A percentile compares a stretch with the other conserved stretches of the same genome.
These are phyloP conservation scores for Rubroboletus pulcherrimus DNA, from an alignment of 768 basidiomycete species.

Conservation along the genomic window DNA sequence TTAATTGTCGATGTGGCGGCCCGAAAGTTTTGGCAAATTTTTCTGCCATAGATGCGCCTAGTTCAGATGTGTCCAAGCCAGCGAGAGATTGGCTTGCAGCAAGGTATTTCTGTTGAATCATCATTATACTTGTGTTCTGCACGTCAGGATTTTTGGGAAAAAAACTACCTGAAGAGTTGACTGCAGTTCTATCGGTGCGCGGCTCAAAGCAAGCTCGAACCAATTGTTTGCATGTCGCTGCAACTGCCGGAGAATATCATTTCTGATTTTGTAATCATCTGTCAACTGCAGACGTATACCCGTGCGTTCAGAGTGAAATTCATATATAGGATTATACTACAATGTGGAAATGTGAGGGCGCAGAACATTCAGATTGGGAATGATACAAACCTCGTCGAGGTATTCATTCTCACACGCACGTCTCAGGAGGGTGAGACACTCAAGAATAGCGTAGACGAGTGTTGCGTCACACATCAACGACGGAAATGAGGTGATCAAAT, in stretches of 20 bases:
- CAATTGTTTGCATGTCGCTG: slow-evolving; percentile 73
- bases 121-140: not conserved
- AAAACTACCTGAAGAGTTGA: slow-evolving; percentile 78
- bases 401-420: slow-evolving; percentile 89
- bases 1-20: slow-evolving; percentile 67
- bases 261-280: slow-evolving; percentile 81
- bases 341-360: not conserved
- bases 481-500: slow-evolving; percentile 86
- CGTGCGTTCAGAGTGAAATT: slow-evolving; percentile 75
- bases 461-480: slow-evolving; percentile 89
- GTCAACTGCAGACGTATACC: slow-evolving; percentile 75
- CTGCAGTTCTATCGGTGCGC: slow-evolving; percentile 90
- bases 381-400: slow-evolving; percentile 69
- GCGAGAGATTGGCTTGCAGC: slow-evolving; percentile 66
- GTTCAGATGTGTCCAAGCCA: slow-evolving; percentile 74
- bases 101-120: slow-evolving; percentile 74
- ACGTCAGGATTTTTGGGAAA: not conserved
- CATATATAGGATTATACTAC: slow-evolving; percentile 85
- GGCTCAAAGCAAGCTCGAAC: slow-evolving; percentile 82
- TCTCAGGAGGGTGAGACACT: slow-evolving; percentile 85
- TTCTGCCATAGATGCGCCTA: slow-evolving; percentile 88
- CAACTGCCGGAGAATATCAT: slow-evolving; percentile 75
- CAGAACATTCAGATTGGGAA: not conserved
- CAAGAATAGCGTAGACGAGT: slow-evolving; percentile 85
- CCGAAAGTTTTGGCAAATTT: slow-evolving; percentile 81